A percentile compares a stretch with the other conserved stretches of the same genome.
phyloP scores from a whole-genome alignment of 2,329 filamentous ascomycete species.

The Sclerotinia spermophila region DNA sequence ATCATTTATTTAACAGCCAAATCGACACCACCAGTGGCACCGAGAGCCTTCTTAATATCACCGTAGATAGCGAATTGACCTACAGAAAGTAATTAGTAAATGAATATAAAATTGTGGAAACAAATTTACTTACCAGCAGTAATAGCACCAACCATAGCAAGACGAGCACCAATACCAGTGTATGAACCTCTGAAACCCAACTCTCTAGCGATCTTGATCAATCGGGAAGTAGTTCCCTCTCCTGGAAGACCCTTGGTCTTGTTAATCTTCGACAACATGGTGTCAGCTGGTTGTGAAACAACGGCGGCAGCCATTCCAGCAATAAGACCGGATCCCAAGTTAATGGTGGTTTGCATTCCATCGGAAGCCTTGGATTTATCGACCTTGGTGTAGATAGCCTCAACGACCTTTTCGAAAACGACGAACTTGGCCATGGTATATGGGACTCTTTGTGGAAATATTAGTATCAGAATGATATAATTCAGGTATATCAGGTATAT shows the following conservation, averaged over 20 bases:
- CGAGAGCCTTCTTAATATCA: slow-evolving; percentile 65
- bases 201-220: slow-evolving; percentile 86
- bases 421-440: slow-evolving; percentile 97
- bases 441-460: slow-evolving; percentile 55
- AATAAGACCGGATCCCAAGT: slow-evolving; percentile 73
- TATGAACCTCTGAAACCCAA: slow-evolving; percentile 76
- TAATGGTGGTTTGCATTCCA: slow-evolving; percentile 71
- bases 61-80: slow-evolving; percentile 90
- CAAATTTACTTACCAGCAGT: slow-evolving; percentile 11
- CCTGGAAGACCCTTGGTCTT: slow-evolving; percentile 85
- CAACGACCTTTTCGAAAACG: slow-evolving; percentile 84
- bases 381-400: slow-evolving; percentile 63
- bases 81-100: slow-evolving; percentile 38
- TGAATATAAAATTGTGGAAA: background rate
- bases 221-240: slow-evolving; percentile 74
- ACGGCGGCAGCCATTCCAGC: slow-evolving; percentile 83
- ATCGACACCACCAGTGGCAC: slow-evolving; percentile 72
- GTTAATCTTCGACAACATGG: slow-evolving; percentile 95
- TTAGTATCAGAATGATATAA: background rate
- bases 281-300: slow-evolving; percentile 86
- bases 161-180: slow-evolving; percentile 73
- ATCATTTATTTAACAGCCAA: slow-evolving; percentile 45
- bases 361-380: slow-evolving; percentile 69
- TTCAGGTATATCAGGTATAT: no score
- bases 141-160: slow-evolving; percentile 19